Evolutionary conservation across 169 alveolate genomes (phyloP).

Genomic region (Eimeria praecox): DNA sequence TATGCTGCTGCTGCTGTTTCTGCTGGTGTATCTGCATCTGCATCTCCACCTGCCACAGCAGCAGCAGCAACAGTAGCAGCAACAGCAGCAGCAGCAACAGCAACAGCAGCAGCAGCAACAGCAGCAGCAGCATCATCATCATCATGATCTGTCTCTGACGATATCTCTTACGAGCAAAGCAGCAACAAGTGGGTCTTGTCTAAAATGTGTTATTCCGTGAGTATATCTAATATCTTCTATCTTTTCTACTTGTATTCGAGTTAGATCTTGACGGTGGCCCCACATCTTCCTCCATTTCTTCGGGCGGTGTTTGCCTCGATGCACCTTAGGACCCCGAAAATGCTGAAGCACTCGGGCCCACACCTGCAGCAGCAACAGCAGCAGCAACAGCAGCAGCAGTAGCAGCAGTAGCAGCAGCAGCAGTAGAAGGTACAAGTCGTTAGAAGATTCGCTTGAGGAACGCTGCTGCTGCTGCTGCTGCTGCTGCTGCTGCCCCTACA

Average conservation of each 20-base stretch:
- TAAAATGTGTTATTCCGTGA: not conserved
- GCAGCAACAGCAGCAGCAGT: slow-evolving; percentile 38
- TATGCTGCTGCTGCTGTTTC: no score
- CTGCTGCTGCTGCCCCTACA: not conserved
- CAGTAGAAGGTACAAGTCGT: not conserved
- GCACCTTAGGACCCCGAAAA: slow-evolving; percentile 91
- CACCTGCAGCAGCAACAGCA: no score
- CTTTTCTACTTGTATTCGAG: slow-evolving; percentile 86
- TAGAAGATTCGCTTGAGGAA: no score
- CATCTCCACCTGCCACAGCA: slow-evolving; percentile 14
- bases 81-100: slow-evolving; percentile 23
- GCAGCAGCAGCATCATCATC: no score
- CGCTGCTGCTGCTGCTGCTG: slow-evolving; percentile 6
- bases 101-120: not conserved
- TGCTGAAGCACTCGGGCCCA: slow-evolving; percentile 86
- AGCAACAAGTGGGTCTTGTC: slow-evolving; percentile 26
- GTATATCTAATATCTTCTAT: not conserved
- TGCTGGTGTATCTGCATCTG: no score
- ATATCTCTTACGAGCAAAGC: slow-evolving; percentile 58
- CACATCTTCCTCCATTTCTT: slow-evolving; percentile 89
- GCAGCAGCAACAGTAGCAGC: slow-evolving; percentile 37
- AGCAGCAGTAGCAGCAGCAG: not conserved
- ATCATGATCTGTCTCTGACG: no score
- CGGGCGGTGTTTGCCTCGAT: slow-evolving; percentile 88
- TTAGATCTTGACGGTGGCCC: slow-evolving; percentile 90